Base-by-base conservation (phyloP, 495 filamentous ascomycete species). In the Neurospora sp. region DNA sequence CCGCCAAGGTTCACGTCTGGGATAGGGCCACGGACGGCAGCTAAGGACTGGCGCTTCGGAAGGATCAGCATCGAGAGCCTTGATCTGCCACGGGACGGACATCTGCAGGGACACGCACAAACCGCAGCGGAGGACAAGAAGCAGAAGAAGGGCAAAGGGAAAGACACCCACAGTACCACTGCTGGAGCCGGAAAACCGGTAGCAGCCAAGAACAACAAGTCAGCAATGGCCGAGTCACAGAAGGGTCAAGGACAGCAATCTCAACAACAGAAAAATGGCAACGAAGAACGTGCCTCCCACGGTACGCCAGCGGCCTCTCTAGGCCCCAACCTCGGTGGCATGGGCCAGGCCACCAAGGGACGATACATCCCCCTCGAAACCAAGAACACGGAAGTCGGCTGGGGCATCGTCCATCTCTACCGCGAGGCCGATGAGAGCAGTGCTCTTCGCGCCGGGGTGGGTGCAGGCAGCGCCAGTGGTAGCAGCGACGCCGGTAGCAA, bases 371-470 rank as follows among this genome's bases (percentile, higher is more conserved):
- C 93, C 4, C 84, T 94, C 0, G 91, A 92, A 75, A 86, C 89
- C 37, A 90, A 92, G 81, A 89, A 91, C 74, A 92, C 92, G 20
- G 93, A 97, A 74, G 87, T 95, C 39, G 92, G 95, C 12, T 98
- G 92, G 90, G 96, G 96, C 1, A 90, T 98, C 35, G 94, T 99
- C 18, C 96, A 97, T 82, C 84, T 99, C 6, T 99, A 98, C 76
- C 88, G 95, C 3, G 96, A 99, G 82, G 88, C 87, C 6, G 88
- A 93, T 72, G 93, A 90, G 10, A 84, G 86, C 40, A 71, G 73
- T 70, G 89, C 42, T 80, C 84, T 75, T 80, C 78, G 77, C 73
- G 73, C 69, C 9, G 72, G 40, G 23, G 69, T 40, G 9, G 31
- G 49, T n/a, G 69, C 37, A 9, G 71, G 60, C 39, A 71, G 70